Evolutionary conservation across 495 filamentous ascomycete species (phyloP).

Genomic region (Penicillium mononematosum): DNA sequence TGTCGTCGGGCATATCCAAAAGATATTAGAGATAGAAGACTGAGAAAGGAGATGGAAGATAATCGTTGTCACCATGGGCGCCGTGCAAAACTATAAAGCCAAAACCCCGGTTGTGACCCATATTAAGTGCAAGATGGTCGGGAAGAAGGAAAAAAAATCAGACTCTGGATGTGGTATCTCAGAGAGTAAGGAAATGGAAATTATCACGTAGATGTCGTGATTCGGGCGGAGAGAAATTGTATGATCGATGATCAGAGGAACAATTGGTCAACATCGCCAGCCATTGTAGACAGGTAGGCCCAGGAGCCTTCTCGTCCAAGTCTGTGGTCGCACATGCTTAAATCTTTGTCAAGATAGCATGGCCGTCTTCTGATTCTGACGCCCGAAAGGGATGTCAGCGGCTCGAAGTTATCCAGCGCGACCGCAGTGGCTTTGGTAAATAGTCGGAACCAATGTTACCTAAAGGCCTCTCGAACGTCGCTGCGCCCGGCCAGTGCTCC

Average conservation of each 20-base stretch:
- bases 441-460: constrained; percentile 10
- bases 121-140: constrained; percentile 10
- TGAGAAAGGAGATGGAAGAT: constrained; percentile 2
- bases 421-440: constrained; percentile 19
- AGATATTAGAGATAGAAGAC: constrained; percentile 14
- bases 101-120: constrained; percentile 7
- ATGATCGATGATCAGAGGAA: constrained; percentile 3
- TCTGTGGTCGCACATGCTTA: constrained; percentile 6
- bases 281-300: constrained; percentile 5
- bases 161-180: constrained; percentile 11
- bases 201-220: constrained; percentile 4
- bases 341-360: not conserved
- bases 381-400: not conserved
- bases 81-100: constrained; percentile 25
- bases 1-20: constrained; percentile 14
- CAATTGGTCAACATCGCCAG: constrained; percentile 12
- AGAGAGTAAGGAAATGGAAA: constrained; percentile 6
- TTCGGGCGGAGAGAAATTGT: constrained; percentile 4
- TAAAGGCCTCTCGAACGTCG: constrained; percentile 4
- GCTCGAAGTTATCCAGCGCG: constrained; percentile 14
- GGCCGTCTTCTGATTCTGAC: constrained; percentile 9
- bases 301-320: not conserved
- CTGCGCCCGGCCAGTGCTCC: constrained; percentile 16
- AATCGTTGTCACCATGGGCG: constrained; percentile 21
- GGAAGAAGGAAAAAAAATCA: not conserved